Evolutionary conservation across 805 yeast genomes (phyloP).

Genomic region (Teunomyces atbi): DNA sequence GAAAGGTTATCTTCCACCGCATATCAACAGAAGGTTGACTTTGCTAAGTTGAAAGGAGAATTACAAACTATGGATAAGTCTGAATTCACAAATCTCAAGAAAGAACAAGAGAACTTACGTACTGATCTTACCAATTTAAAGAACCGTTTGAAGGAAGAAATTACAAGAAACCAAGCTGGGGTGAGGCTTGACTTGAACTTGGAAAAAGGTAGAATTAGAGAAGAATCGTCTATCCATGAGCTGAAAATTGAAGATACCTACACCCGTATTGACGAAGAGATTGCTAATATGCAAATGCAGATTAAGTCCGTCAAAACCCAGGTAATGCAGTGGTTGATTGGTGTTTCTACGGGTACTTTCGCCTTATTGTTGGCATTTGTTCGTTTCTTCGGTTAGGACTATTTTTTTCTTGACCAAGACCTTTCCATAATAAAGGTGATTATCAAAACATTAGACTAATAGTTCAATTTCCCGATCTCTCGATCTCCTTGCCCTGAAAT

Average conservation of each 20-base stretch:
- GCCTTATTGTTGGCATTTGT: slow-evolving; percentile 92
- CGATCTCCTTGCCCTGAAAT: not conserved
- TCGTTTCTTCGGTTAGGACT: slow-evolving; percentile 61
- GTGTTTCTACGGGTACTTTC: slow-evolving; percentile 97
- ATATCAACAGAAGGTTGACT: slow-evolving; percentile 95
- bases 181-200: slow-evolving; percentile 87
- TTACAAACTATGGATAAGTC: slow-evolving; percentile 82
- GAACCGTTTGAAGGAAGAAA: slow-evolving; percentile 84
- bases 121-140: slow-evolving; percentile 84
- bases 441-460: no score
- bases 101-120: slow-evolving; percentile 81
- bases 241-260: slow-evolving; percentile 92
- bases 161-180: slow-evolving; percentile 84
- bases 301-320: slow-evolving; percentile 94
- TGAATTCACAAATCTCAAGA: slow-evolving; percentile 76
- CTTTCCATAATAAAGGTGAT: no score
- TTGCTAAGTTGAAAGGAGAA: slow-evolving; percentile 91
- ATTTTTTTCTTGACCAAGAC: not conserved
- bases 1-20: slow-evolving; percentile 81
- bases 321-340: slow-evolving; percentile 97
- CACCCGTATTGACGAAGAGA: slow-evolving; percentile 92
- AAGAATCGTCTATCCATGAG: slow-evolving; percentile 90
- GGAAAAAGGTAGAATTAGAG: slow-evolving; percentile 94
- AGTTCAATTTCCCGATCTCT: not conserved
- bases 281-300: slow-evolving; percentile 91